These are phyloP conservation scores for Lentinus tigrinus DNA, from an alignment of 768 basidiomycete species.

Conservation along the genomic window DNA sequence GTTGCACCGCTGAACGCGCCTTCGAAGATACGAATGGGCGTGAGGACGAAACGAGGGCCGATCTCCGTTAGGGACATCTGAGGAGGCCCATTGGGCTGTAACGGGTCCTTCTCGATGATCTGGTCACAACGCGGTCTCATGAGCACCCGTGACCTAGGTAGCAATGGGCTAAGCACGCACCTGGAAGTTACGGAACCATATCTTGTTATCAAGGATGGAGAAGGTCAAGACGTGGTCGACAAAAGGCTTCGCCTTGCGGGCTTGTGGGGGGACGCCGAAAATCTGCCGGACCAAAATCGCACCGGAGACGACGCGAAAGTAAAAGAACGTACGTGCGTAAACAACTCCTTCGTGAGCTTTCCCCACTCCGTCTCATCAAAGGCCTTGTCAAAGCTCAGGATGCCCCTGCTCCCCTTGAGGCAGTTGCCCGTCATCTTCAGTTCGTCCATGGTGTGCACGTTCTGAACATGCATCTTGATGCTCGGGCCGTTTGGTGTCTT, in stretches of 20 bases:
- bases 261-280: conserved; percentile 90
- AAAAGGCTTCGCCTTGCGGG: conserved; percentile 92
- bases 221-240: conserved; percentile 97
- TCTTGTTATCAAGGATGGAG: conserved; percentile 91
- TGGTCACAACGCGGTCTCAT: conserved; percentile 39
- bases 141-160: too few species aligned
- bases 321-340: conserved; percentile 72
- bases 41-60: conserved; percentile 94
- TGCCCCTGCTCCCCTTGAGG: conserved; percentile 89
- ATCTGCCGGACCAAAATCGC: conserved; percentile 51
- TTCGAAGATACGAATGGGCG: conserved; percentile 97
- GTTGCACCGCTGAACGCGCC: conserved; percentile 95
- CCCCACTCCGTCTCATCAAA: conserved; percentile 92
- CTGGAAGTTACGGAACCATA: conserved; percentile 99
- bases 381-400: conserved; percentile 87
- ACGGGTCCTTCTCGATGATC: conserved; percentile 93
- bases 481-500: conserved; percentile 98
- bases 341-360: conserved; percentile 85
- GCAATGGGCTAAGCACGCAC: too few species aligned
- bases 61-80: conserved; percentile 93
- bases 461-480: conserved; percentile 96
- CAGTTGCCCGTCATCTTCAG: conserved; percentile 99
- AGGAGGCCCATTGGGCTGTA: conserved; percentile 81
- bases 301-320: neutral
- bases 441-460: conserved; percentile 99